phyloP scores from a whole-genome alignment of 257 asterid genomes.

The Craterostigma plantagineum region DNA sequence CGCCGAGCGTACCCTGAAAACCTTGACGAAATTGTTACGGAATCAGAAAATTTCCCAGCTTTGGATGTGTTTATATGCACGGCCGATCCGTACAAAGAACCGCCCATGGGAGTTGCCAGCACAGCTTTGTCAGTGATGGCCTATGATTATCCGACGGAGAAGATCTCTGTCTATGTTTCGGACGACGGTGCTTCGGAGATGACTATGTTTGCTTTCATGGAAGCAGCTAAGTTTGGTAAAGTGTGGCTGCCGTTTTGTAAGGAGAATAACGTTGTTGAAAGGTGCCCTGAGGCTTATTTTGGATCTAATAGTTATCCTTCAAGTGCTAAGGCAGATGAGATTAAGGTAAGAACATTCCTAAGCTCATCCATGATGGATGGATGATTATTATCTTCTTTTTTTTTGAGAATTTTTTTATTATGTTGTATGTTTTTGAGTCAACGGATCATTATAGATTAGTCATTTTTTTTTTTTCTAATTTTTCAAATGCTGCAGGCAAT shows the following conservation, averaged over 20 bases:
- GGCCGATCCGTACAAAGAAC: slow-evolving; percentile 60
- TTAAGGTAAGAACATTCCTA: slow-evolving; percentile 19
- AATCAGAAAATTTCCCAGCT: slow-evolving; percentile 21
- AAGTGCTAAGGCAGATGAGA: slow-evolving; percentile 3
- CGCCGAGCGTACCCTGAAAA: slow-evolving; percentile 24
- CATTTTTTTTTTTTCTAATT: no score
- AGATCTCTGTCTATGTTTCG: slow-evolving; percentile 46
- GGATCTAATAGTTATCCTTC: slow-evolving; percentile 5
- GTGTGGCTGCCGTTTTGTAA: slow-evolving; percentile 51
- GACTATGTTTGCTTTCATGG: slow-evolving; percentile 42
- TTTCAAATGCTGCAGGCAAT: slow-evolving; percentile 22
- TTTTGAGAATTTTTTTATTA: no score
- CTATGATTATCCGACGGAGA: slow-evolving; percentile 51
- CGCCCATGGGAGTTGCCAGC: slow-evolving; percentile 40
- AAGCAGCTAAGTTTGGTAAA: slow-evolving; percentile 41
- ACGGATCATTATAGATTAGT: no score
- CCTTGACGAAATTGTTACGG: slow-evolving; percentile 3
- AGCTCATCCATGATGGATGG: no score
- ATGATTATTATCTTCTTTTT: no score
- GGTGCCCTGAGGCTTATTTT: slow-evolving; percentile 39
- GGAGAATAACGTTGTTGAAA: slow-evolving; percentile 20
- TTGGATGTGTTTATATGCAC: slow-evolving; percentile 56
- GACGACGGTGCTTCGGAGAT: slow-evolving; percentile 67
- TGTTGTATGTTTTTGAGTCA: no score
- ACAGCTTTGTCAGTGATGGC: slow-evolving; percentile 59